Percentiles rank a stretch among this genome's conserved stretches.
Conservation (phyloP, 2,329 filamentous ascomycete genomes). For the Venturia carpophila region DNA sequence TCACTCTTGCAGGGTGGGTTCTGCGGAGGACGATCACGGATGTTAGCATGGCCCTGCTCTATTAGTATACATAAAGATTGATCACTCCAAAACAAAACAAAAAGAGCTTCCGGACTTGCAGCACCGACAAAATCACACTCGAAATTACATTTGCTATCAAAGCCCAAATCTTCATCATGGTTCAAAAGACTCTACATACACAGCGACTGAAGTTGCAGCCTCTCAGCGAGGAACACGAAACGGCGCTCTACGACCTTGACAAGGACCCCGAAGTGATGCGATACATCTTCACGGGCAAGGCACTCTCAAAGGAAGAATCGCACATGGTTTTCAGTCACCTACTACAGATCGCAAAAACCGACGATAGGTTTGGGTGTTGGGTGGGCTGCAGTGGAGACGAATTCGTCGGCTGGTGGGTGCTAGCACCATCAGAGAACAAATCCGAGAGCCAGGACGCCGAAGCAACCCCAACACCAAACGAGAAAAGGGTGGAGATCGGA, state of each 20-base stretch:
- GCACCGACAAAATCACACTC: background rate
- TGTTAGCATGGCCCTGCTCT: background rate
- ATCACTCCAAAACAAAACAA: background rate
- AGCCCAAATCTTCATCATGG: background rate
- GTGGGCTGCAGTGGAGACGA: conserved; percentile 9
- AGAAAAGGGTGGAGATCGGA: conserved; percentile 6
- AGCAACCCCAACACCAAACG: background rate
- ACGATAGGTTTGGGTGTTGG: conserved; percentile 12
- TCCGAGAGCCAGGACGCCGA: background rate
- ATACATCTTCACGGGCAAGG: conserved; percentile 16
- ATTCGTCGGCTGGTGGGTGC: conserved; percentile 14
- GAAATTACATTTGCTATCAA: background rate
- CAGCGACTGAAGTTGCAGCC: conserved; percentile 9
- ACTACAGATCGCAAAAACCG: background rate
- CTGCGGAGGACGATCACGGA: background rate
- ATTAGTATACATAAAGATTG: background rate
- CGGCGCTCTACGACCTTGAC: conserved; percentile 10
- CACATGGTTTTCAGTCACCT: conserved; percentile 6
- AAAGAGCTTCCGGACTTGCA: background rate
- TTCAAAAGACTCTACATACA: conserved; percentile 2
- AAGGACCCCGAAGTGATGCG: conserved; percentile 6
- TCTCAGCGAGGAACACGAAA: background rate
- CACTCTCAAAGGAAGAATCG: conserved; percentile 9
- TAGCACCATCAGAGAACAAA: conserved; percentile 8
- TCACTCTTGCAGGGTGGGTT: background rate